phyloP scores from a whole-genome alignment of 2,329 filamentous ascomycete species.

The Triangularia verruculosa region DNA sequence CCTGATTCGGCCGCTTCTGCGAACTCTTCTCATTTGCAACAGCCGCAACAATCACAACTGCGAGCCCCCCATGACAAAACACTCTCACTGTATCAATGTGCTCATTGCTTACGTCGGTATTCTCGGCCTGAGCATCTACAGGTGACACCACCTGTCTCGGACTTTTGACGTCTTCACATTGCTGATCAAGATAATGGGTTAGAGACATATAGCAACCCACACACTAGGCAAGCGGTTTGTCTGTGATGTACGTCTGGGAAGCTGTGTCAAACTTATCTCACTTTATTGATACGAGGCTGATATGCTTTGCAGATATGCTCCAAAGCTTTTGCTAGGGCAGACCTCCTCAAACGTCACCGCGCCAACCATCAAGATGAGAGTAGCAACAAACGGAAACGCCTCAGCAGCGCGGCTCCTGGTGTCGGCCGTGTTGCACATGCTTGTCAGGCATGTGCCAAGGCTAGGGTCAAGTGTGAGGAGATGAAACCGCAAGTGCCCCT shows the following conservation, averaged over 20 bases:
- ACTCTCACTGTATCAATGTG: slow-evolving; percentile 3
- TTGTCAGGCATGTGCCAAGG: slow-evolving; percentile 49
- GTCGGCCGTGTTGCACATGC: slow-evolving; percentile 52
- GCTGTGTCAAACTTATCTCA: slow-evolving; percentile 16
- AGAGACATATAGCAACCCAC: slow-evolving; percentile 49
- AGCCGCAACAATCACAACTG: background rate
- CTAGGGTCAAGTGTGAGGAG: slow-evolving; percentile 55
- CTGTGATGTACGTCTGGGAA: slow-evolving; percentile 34
- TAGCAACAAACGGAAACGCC: slow-evolving; percentile 46
- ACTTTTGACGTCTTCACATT: background rate
- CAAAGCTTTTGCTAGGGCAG: slow-evolving; percentile 53
- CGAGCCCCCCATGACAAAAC: background rate
- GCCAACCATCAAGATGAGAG: slow-evolving; percentile 49
- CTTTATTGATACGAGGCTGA: slow-evolving; percentile 7
- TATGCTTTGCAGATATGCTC: slow-evolving; percentile 42
- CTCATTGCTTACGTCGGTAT: slow-evolving; percentile 36
- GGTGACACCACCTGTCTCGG: slow-evolving; percentile 13
- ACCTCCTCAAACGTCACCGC: slow-evolving; percentile 52
- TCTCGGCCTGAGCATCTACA: slow-evolving; percentile 54
- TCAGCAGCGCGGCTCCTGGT: slow-evolving; percentile 42
- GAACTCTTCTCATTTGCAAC: background rate
- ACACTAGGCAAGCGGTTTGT: slow-evolving; percentile 49
- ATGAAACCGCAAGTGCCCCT: slow-evolving; percentile 40
- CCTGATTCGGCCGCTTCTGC: background rate
- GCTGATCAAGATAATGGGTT: slow-evolving; percentile 7